Conservation (phyloP, 805 yeast species). For the Kockiozyma suomiensis region DNA sequence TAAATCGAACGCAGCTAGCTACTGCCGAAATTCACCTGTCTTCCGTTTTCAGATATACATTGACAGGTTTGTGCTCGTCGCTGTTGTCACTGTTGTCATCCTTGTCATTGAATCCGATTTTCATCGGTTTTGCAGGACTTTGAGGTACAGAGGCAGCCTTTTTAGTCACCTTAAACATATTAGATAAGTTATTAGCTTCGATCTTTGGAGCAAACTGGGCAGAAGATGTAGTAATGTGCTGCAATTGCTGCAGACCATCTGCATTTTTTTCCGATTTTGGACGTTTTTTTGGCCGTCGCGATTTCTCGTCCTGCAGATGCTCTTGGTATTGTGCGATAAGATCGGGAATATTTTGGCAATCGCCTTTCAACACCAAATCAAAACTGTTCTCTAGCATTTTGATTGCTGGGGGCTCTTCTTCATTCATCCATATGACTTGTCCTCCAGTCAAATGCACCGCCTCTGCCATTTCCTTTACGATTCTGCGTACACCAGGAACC, state of each 20-base stretch:
- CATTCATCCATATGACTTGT: constrained; percentile 64
- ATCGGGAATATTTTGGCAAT: constrained; percentile 60
- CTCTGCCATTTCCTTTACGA: constrained; percentile 62
- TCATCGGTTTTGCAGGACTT: not conserved
- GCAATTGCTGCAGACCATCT: no score
- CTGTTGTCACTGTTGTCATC: not conserved
- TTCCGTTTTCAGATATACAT: not conserved
- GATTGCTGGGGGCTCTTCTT: constrained; percentile 42
- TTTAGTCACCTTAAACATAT: constrained; percentile 1
- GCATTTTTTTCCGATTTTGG: not conserved
- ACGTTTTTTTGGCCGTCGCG: not conserved
- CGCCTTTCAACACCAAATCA: constrained; percentile 64
- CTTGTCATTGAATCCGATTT: no score
- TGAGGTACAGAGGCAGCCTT: not conserved
- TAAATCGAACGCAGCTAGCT: no score
- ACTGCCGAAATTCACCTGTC: no score
- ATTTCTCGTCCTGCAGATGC: not conserved
- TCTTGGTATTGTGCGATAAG: constrained; percentile 25
- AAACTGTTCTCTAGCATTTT: constrained; percentile 55
- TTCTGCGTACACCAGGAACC: constrained; percentile 70
- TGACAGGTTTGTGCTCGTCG: not conserved
- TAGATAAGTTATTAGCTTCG: not conserved
- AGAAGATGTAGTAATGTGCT: no score
- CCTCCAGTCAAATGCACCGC: constrained; percentile 61
- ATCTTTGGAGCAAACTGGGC: not conserved